Evolutionary conservation across 768 basidiomycete species (phyloP).

Genomic region (Gautieria morchelliformis): DNA sequence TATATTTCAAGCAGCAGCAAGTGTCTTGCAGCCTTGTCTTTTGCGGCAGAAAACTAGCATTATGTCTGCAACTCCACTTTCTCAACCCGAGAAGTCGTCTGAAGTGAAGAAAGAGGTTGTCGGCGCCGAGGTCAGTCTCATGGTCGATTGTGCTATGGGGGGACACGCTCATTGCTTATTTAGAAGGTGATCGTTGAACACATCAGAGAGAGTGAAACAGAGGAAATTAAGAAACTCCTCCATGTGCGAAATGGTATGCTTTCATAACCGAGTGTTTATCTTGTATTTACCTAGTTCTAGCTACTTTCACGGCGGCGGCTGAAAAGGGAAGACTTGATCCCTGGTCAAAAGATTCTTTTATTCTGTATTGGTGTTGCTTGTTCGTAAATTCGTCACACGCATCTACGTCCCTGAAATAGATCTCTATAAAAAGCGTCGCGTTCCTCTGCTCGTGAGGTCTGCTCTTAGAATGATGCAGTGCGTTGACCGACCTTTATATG

Average conservation of each 20-base stretch:
- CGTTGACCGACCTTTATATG: background rate
- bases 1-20: background rate
- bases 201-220: background rate
- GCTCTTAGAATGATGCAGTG: background rate
- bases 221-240: slow-evolving; percentile 6
- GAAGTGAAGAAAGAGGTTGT: background rate
- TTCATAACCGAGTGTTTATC: background rate
- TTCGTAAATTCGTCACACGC: slow-evolving; percentile 2
- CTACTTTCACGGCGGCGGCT: slow-evolving; percentile 16
- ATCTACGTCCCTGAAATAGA: background rate
- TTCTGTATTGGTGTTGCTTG: slow-evolving; percentile 19
- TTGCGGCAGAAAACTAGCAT: background rate
- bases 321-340: slow-evolving; percentile 14
- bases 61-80: background rate
- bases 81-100: slow-evolving; percentile 5
- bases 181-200: background rate
- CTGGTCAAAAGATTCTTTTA: slow-evolving; percentile 17
- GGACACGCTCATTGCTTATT: background rate
- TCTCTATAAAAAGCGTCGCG: background rate
- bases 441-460: slow-evolving; percentile 17
- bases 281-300: background rate
- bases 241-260: slow-evolving; percentile 7
- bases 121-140: background rate
- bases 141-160: background rate
- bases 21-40: background rate